Base-by-base conservation (phyloP, 352 stramenopile species). In the Phytophthora sojae region DNA sequence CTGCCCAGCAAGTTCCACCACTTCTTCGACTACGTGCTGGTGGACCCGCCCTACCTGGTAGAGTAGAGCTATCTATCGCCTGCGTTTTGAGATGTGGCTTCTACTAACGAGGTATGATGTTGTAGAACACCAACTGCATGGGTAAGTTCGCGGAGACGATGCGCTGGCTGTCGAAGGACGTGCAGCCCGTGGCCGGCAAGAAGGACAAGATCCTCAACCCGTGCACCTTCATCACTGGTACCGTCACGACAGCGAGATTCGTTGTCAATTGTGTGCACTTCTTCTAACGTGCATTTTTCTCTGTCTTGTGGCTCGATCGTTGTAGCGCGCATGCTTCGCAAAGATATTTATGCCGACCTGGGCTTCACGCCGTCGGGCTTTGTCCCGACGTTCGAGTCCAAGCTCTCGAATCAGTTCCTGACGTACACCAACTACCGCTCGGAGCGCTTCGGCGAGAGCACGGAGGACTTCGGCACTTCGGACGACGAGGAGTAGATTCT, bases 381-480 rank as follows among this genome's bases (percentile, higher is more conserved):
- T 57, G 57, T 55, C 25, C 76, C 81, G 25, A 86, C 78, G 11
- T 89, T 89, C 32, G 78, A 86, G 52, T 89, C 81, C 15, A 88
- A 88, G 58, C 69, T 88, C n/a, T 88, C 81, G 44, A 88, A 88
- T 52, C 78, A 86, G 29, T 86, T 88, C 64, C 57, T 86, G 53
- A 86, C 81, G 30, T 88, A 88, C 64, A 88, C 81, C 25, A 88
- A 88, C 76, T 88, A 86, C 64, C 25, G 21, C 14, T 88, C 81
- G n/a, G 70, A 80, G 32, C 73, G 81, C n/a, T 89, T 89, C 52
- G 78, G 81, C 8, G 45, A 69, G 9, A 81, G 73, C 67, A 68
- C 51, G 0, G 80, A 88, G 58, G 71, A 79, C 45, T 88, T 84
- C 69, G 72, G 65, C 26, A 62, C 76, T 47, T 81, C 61, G 1